phyloP scores from a whole-genome alignment of 2,329 filamentous ascomycete genomes.

The Beauveria medogensis region DNA sequence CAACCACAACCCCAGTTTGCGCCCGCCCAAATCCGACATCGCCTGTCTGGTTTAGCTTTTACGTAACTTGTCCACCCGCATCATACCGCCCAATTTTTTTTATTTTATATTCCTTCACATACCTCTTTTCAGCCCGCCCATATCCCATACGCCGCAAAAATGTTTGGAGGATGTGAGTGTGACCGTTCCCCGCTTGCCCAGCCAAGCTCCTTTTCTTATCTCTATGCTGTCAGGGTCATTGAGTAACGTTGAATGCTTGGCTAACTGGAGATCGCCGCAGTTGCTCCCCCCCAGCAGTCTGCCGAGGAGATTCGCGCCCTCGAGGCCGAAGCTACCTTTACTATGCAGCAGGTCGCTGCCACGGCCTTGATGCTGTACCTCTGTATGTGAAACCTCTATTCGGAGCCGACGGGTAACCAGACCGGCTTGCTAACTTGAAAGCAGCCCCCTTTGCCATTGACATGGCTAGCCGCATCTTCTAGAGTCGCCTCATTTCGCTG shows the following conservation, averaged over 20 bases:
- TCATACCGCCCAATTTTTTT: conserved; percentile 3
- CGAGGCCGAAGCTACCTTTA: conserved; percentile 59
- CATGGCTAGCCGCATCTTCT: conserved; percentile 37
- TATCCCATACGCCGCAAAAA: conserved; percentile 10
- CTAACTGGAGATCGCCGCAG: conserved; percentile 28
- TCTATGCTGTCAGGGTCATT: background rate
- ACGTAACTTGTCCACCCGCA: conserved; percentile 6
- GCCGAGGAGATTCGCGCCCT: conserved; percentile 61
- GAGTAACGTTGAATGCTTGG: background rate
- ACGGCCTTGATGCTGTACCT: conserved; percentile 65
- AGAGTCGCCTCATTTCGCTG: conserved; percentile 14
- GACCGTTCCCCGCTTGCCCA: background rate
- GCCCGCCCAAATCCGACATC: background rate
- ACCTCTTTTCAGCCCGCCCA: background rate
- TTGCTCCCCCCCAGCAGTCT: conserved; percentile 60
- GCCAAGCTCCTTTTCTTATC: background rate
- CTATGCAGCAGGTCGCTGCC: conserved; percentile 58
- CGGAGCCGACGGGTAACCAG: background rate
- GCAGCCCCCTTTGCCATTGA: conserved; percentile 53
- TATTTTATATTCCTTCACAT: background rate
- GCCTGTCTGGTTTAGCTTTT: background rate
- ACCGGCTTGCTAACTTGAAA: conserved; percentile 1
- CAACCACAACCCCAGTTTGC: no score
- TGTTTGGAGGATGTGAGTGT: conserved; percentile 34
- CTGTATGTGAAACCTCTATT: conserved; percentile 46